Base-by-base conservation (phyloP, 176 grass and related monocot genomes). In the Musa acuminata region DNA sequence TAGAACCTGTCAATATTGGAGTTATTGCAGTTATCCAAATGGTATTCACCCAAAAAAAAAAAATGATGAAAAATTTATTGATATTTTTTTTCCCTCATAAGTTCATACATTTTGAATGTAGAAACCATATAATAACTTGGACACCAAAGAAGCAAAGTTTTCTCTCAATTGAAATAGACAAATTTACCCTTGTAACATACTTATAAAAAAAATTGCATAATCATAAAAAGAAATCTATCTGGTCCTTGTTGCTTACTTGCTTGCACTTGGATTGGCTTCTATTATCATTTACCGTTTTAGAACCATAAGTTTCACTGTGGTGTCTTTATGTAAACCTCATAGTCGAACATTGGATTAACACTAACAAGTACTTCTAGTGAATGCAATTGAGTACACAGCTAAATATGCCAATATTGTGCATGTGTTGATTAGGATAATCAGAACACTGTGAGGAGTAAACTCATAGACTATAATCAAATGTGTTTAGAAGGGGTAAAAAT, bases 1-100 rank as follows among this genome's bases (percentile, higher is more conserved):
- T 87, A 80, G 87, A 99, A 88, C 71, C 86, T 91, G 75, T 53
- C 74, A 20, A 71, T 22, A 20, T 19, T 67, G 11, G 65, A 67
- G 64, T 16, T 13, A 29, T 3, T 43, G 65, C 20, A 16, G 22
- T n/a, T 70, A 70, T 51, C 8, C 43, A 1, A 25, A 35, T 51
- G 43, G 8, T 20, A 9, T 49, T 21, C 4, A 92, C 13, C 24
- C 14, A 19, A 49, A 43, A 43, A 19, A 54, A 54, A 16, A 1
- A 11, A 10, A 43, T 23, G 1, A 11, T 13, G 20, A 77, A 13
- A 17, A 55, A 17, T 16, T 55, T 17, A 55, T 57, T 14, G 9
- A 55, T 26, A n/a, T n/a, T 2, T 20, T 49, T 19, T 19, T 69
- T n/a, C 16, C 35, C 4, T 49, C 13, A 49, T 69, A 16, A 69